Evolutionary conservation across 2,329 filamentous ascomycete species (phyloP).

Genomic region (Torrubiella hemipterigena): DNA sequence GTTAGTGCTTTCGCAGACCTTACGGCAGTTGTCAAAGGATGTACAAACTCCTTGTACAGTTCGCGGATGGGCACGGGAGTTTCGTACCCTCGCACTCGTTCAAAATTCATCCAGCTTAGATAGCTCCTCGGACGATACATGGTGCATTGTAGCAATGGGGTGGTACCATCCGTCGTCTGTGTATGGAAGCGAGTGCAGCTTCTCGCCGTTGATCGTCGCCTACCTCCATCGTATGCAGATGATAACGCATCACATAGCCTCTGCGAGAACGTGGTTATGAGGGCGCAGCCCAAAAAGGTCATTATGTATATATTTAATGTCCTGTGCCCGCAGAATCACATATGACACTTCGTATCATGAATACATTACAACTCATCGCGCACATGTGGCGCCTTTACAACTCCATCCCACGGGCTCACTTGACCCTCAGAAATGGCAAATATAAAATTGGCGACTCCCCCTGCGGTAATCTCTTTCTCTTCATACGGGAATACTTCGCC

Average conservation of each 20-base stretch:
- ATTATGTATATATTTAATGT: background rate
- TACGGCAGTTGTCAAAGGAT: slow-evolving; percentile 28
- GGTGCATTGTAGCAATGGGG: slow-evolving; percentile 43
- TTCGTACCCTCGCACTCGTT: slow-evolving; percentile 24
- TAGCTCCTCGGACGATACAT: slow-evolving; percentile 37
- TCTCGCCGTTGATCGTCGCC: slow-evolving; percentile 44
- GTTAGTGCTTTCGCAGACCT: slow-evolving; percentile 25
- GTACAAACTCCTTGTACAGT: slow-evolving; percentile 33
- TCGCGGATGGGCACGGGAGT: slow-evolving; percentile 30
- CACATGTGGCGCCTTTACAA: background rate
- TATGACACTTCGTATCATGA: background rate
- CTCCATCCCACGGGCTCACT: slow-evolving; percentile 24
- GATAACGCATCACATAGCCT: slow-evolving; percentile 12
- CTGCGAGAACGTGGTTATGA: background rate
- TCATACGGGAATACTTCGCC: slow-evolving; percentile 29
- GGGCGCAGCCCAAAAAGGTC: background rate
- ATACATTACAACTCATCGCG: slow-evolving; percentile 2
- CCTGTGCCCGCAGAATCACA: background rate
- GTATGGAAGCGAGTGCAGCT: slow-evolving; percentile 37
- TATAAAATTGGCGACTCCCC: slow-evolving; percentile 28
- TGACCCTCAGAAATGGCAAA: slow-evolving; percentile 30
- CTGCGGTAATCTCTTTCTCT: slow-evolving; percentile 17
- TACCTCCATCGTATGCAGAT: too few species aligned
- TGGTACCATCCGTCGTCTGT: slow-evolving; percentile 40
- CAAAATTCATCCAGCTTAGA: slow-evolving; percentile 38